Percentiles rank a stretch among this genome's conserved stretches.
phyloP scores from a whole-genome alignment of 495 filamentous ascomycete genomes.

The Podospora anserina region DNA sequence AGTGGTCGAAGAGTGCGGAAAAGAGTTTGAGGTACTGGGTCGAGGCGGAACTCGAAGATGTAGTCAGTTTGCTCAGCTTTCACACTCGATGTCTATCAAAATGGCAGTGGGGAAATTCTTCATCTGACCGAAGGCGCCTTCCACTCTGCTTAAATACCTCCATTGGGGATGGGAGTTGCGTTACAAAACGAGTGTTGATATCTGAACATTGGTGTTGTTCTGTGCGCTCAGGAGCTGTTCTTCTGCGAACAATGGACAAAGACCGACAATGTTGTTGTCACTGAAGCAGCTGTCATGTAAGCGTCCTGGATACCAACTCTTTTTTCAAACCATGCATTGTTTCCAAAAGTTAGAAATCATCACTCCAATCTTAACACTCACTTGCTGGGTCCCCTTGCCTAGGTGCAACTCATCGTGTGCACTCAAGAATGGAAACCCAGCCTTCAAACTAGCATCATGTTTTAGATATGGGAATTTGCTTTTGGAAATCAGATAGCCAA shows the following conservation, averaged over 20 bases:
- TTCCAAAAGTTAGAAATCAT: neutral
- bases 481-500: no score
- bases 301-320: neutral
- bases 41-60: neutral
- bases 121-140: neutral
- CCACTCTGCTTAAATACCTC: neutral
- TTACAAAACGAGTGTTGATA: no score
- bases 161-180: no score
- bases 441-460: no score
- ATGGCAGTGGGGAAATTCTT: neutral
- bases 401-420: no score
- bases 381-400: no score
- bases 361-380: no score
- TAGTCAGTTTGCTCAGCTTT: neutral
- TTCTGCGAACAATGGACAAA: neutral
- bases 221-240: no score
- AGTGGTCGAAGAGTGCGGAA: neutral
- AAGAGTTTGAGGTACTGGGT: neutral
- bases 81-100: neutral
- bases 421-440: no score
- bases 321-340: neutral
- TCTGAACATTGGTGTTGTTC: no score
- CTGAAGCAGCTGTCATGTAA: neutral
- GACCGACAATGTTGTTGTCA: neutral
- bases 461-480: no score